Conservation (phyloP, 2,329 filamentous ascomycete genomes). For the Calcarisporium arbuscula region DNA sequence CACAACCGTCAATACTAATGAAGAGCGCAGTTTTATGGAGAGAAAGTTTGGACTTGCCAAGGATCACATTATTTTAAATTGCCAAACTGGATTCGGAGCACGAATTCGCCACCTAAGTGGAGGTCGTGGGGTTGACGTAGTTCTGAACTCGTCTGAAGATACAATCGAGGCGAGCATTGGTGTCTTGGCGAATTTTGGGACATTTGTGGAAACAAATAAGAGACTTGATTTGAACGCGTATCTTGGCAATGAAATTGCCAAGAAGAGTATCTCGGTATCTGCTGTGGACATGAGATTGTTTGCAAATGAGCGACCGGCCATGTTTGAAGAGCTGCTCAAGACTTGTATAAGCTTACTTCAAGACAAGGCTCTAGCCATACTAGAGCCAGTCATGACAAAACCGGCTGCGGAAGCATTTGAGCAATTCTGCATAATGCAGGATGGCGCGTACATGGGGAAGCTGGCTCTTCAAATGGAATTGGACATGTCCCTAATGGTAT, state of each 20-base stretch:
- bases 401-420: slow-evolving; percentile 5
- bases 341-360: slow-evolving; percentile 6
- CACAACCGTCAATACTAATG: slow-evolving; percentile 18
- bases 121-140: slow-evolving; percentile 19
- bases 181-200: too few relatives aligned
- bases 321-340: slow-evolving; percentile 5
- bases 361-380: background rate
- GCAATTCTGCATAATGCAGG: slow-evolving; percentile 6
- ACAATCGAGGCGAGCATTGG: too few relatives aligned
- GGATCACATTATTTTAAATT: slow-evolving; percentile 21
- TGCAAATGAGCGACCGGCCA: slow-evolving; percentile 2
- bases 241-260: too few relatives aligned
- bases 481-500: slow-evolving; percentile 6
- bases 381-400: slow-evolving; percentile 2
- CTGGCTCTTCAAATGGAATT: slow-evolving; percentile 3
- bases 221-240: too few relatives aligned
- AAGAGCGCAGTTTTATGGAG: slow-evolving; percentile 19
- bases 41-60: slow-evolving; percentile 18
- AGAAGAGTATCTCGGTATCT: too few relatives aligned
- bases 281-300: too few relatives aligned
- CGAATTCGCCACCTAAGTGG: slow-evolving; percentile 15
- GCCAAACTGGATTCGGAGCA: slow-evolving; percentile 16
- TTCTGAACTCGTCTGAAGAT: slow-evolving; percentile 29
- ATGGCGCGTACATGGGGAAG: slow-evolving; percentile 5
- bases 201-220: too few relatives aligned